phyloP scores from a whole-genome alignment of 1,284 basidiomycete genomes.

The Microstroma glucosiphilum region DNA sequence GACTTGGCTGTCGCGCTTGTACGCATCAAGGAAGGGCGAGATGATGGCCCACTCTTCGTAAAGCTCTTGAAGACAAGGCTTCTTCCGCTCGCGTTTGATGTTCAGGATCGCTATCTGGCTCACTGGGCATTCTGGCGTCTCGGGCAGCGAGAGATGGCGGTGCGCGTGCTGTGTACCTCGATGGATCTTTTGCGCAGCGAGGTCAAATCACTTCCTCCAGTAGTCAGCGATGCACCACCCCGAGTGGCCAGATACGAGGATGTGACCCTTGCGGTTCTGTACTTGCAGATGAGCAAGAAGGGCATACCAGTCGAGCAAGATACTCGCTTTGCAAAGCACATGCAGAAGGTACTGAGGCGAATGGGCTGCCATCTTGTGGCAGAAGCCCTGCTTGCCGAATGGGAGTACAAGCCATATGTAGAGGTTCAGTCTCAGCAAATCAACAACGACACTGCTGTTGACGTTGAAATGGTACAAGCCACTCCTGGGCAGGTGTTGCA shows the following conservation, averaged over 20 bases:
- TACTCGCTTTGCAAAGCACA: constrained; percentile 88
- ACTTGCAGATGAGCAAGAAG: constrained; percentile 81
- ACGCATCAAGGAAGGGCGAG: constrained; percentile 67
- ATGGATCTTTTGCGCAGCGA: constrained; percentile 1
- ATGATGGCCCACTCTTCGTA: constrained; percentile 70
- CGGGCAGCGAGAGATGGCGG: constrained; percentile 73
- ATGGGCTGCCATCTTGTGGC: constrained; percentile 94
- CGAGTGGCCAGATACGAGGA: constrained; percentile 76
- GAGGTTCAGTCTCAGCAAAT: constrained; percentile 16
- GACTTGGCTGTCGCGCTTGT: constrained; percentile 82
- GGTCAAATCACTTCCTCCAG: constrained; percentile 61
- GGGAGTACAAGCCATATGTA: constrained; percentile 76
- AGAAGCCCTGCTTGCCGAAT: constrained; percentile 74
- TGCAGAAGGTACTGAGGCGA: constrained; percentile 78
- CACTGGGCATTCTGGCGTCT: constrained; percentile 94
- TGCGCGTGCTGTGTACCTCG: constrained; percentile 64
- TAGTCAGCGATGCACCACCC: constrained; percentile 52
- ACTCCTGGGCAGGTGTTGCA: constrained; percentile 4
- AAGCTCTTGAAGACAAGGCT: constrained; percentile 68
- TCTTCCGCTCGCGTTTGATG: constrained; percentile 72
- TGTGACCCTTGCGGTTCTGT: constrained; percentile 78
- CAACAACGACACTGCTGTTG: constrained; percentile 14
- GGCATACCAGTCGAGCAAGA: constrained; percentile 79
- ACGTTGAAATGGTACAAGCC: neutral
- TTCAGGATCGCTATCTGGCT: constrained; percentile 89